A percentile compares a stretch with the other conserved stretches of the same genome.
Conservation (phyloP, 345 rosid genomes). For the Sapria himalayana region DNA sequence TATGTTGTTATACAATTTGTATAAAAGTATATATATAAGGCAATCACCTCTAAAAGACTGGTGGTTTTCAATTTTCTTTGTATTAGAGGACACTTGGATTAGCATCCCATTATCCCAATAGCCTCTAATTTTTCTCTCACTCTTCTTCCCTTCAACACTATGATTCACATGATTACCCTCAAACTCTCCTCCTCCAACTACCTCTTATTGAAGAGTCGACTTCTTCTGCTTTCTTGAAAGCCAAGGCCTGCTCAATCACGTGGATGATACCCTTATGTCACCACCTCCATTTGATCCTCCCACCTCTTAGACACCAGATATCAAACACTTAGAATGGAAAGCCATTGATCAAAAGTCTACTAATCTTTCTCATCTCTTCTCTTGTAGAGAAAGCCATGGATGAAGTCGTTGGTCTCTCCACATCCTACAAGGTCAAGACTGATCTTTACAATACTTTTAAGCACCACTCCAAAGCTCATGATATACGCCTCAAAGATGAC, state of each 20-base stretch:
- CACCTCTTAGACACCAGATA: conserved; percentile 5
- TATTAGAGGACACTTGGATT: too few species aligned
- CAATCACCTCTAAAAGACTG: too few species aligned
- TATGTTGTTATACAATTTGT: too few species aligned
- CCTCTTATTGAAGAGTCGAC: conserved; percentile 3
- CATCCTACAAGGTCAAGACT: not conserved
- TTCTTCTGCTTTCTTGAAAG: conserved; percentile 3
- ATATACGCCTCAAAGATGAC: not conserved
- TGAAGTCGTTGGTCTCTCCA: conserved; percentile 5
- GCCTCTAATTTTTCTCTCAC: not conserved
- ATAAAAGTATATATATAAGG: too few species aligned
- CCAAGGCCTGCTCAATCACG: conserved; percentile 1
- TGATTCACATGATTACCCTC: conserved; percentile 3
- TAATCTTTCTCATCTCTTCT: conserved; percentile 6
- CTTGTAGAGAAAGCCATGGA: too few species aligned
- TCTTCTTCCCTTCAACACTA: not conserved
- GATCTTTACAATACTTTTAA: not conserved
- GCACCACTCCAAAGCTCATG: not conserved
- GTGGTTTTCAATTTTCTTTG: too few species aligned
- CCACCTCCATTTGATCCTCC: conserved; percentile 6
- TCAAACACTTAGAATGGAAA: conserved; percentile 4
- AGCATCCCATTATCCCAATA: too few species aligned
- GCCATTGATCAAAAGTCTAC: not conserved
- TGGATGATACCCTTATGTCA: conserved; percentile 6
- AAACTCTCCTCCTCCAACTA: conserved; percentile 1